These are phyloP conservation scores for Pseudocercospora musae DNA, from an alignment of 2,329 filamentous ascomycete genomes.

Conservation along the genomic window DNA sequence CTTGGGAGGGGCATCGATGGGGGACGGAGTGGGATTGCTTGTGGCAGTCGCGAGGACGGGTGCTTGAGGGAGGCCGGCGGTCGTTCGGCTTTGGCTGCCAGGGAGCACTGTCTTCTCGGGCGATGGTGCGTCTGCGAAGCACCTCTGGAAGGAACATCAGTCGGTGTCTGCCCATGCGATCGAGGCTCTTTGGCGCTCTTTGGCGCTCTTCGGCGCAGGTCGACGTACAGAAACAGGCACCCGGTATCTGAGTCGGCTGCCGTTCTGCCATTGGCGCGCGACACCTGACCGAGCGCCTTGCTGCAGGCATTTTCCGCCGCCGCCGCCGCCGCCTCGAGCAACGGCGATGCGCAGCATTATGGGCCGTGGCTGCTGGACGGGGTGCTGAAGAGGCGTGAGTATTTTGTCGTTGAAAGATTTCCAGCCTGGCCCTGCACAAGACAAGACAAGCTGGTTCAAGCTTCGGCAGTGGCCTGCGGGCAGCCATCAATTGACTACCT, in stretches of 20 bases:
- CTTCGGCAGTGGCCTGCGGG: neutral
- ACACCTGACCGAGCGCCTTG: conserved; percentile 12
- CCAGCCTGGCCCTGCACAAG: too few species aligned
- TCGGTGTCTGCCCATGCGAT: neutral
- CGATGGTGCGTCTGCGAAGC: conserved; percentile 30
- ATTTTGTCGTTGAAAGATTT: neutral
- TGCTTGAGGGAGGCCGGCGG: conserved; percentile 32
- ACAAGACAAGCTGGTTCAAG: too few species aligned
- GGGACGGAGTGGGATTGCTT: conserved; percentile 9
- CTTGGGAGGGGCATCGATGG: conserved; percentile 14
- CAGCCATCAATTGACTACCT: too few species aligned
- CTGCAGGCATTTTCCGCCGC: conserved; percentile 18
- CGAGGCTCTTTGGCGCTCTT: neutral
- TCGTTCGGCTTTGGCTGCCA: conserved; percentile 29
- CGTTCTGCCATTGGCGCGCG: conserved; percentile 18
- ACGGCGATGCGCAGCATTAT: conserved; percentile 26
- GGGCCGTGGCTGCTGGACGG: conserved; percentile 6
- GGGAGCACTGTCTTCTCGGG: conserved; percentile 36
- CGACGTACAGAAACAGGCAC: neutral
- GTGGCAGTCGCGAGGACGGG: conserved; percentile 26
- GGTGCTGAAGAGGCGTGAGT: neutral
- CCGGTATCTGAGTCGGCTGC: conserved; percentile 8
- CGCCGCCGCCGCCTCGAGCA: conserved; percentile 23
- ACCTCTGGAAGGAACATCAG: conserved; percentile 21
- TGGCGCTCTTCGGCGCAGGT: neutral